Base-by-base conservation (phyloP, 2,329 filamentous ascomycete species). In the Fusarium globosum region DNA sequence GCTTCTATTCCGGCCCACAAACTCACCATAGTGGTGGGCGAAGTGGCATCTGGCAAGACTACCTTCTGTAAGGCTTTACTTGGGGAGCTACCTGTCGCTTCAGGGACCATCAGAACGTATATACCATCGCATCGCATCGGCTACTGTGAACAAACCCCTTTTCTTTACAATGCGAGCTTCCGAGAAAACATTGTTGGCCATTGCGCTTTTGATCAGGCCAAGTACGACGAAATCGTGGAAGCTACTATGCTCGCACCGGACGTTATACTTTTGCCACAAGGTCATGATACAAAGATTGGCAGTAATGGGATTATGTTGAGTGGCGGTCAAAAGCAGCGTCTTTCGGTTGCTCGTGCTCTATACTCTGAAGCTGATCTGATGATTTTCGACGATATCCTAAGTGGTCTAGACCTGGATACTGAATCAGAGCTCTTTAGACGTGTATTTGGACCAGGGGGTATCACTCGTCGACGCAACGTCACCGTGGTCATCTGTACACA, bases 341-440 rank as follows among this genome's bases (percentile, higher is more conserved):
- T 82, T 1, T 76, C 77, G 23, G 76, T 88, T 5, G 86, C 86
- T 0, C 79, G 86, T 1, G 86, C 86, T 1, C 68, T 88, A 0
- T 88, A 86, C 69, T 79, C 82, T 2, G 75, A 80, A 16, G 77
- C 79, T 1, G 72, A 84, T 18, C 74, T 86, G 36, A 69, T 86
- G 41, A 69, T 88, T 2, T 75, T 88, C 11, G 86, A 88, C 65
- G 86, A 88, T 39, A 75, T 82, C 1, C 80, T 88, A 13, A 84
- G 84, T 35, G 85, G 82, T 0, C 73, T 87, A 0, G 86, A 87
- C 66, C 77, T 82, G 5, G 77, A 83, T 6, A 88, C 87, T 1
- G 83, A 85, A 56, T 75, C 81, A 3, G 75, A 82, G 10, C 78
- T 88, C 6, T 85, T 88, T 65, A 73, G 80, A 4, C 81, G 81